Percentiles rank a stretch among this genome's conserved stretches.
Conservation (phyloP, 306 rosid genomes). For the Cicer arietinum region DNA sequence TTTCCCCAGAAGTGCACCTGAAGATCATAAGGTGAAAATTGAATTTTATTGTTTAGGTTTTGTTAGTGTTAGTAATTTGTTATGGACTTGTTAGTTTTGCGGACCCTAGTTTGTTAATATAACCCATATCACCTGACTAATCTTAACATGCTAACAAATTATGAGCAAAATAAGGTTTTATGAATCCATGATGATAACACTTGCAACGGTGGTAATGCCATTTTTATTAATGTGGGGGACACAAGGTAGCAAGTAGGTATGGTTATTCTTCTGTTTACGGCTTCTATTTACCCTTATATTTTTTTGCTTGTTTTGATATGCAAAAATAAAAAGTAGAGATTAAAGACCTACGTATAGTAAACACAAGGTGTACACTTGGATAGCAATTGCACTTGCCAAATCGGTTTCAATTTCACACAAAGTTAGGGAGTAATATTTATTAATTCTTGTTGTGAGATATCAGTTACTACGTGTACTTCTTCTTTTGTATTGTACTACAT, state of each 20-base stretch:
- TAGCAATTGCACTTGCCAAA: background rate
- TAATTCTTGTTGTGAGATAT: too few species aligned
- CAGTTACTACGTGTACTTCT: too few species aligned
- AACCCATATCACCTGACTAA: slow-evolving; percentile 10
- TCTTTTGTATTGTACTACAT: too few species aligned
- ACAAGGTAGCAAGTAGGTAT: slow-evolving; percentile 6
- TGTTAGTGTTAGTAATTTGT: slow-evolving; percentile 28
- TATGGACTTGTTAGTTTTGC: slow-evolving; percentile 14
- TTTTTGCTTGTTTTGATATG: background rate
- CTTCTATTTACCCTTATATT: too few species aligned
- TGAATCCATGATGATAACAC: slow-evolving; percentile 9
- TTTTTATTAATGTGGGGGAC: slow-evolving; percentile 26
- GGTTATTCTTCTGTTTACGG: slow-evolving; percentile 14
- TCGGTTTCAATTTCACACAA: background rate
- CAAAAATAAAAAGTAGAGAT: background rate
- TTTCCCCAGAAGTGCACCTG: slow-evolving; percentile 39
- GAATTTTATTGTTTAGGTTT: slow-evolving; percentile 17
- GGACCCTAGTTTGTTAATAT: background rate
- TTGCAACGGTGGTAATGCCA: slow-evolving; percentile 13
- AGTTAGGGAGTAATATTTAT: background rate
- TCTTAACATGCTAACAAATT: slow-evolving; percentile 31
- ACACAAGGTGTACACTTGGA: background rate
- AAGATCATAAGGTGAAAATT: slow-evolving; percentile 50
- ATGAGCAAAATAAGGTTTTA: slow-evolving; percentile 7
- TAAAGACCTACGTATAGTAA: background rate